These are phyloP conservation scores for Trametes sp. DNA, from an alignment of 1,284 basidiomycete species.

Conservation along the genomic window DNA sequence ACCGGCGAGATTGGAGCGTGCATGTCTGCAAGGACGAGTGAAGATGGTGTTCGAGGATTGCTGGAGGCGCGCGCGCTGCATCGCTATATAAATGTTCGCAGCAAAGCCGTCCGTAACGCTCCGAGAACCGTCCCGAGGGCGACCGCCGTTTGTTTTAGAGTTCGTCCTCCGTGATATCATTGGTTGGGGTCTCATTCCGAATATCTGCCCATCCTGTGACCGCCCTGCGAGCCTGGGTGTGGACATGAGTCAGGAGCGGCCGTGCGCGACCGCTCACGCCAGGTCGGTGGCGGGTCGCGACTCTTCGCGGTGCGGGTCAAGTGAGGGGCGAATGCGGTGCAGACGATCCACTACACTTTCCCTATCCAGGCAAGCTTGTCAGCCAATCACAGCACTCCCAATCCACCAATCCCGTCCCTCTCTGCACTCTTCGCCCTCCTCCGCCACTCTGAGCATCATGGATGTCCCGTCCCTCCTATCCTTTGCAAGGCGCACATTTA, in stretches of 20 bases:
- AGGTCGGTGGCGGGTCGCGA: not conserved
- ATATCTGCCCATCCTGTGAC: not conserved
- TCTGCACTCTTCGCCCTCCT: not conserved
- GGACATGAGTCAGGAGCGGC: conserved; percentile 3
- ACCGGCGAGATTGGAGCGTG: conserved; percentile 23
- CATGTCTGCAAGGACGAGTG: conserved; percentile 11
- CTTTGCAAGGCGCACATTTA: too few species aligned
- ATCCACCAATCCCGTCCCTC: not conserved
- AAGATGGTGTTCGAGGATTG: not conserved
- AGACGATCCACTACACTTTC: conserved; percentile 14
- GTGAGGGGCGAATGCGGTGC: conserved; percentile 3
- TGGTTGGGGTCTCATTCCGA: conserved; percentile 6
- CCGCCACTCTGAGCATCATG: not conserved
- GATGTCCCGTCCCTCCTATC: not conserved
- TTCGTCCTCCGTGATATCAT: not conserved
- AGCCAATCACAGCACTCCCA: conserved; percentile 5
- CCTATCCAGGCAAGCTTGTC: conserved; percentile 2
- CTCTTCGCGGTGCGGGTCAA: not conserved
- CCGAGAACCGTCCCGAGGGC: conserved; percentile 34
- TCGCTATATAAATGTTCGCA: conserved; percentile 29
- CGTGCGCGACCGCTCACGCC: conserved; percentile 1
- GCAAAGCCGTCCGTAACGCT: conserved; percentile 31
- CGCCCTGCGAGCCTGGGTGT: not conserved
- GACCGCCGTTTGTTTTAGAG: conserved; percentile 23
- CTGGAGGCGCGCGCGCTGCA: not conserved